Evolutionary conservation across 345 rosid species (phyloP).

Genomic region (Heritiera littoralis): DNA sequence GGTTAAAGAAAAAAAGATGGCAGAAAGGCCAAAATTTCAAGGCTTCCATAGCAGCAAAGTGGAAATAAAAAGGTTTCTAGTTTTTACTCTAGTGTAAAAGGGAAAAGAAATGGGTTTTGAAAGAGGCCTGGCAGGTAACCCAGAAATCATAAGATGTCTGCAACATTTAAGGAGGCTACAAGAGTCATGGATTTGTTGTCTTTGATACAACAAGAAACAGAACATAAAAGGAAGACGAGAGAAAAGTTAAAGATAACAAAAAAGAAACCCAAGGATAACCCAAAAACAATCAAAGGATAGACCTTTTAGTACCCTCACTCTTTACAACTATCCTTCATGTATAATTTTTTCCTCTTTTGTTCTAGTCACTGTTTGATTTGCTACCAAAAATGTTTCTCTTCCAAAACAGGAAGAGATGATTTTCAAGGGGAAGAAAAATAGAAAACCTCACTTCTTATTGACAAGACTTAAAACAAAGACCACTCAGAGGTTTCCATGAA

Average conservation of each 20-base stretch:
- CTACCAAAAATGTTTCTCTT: slow-evolving; percentile 13
- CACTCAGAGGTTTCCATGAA: slow-evolving; percentile 28
- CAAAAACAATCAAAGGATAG: slow-evolving; percentile 5
- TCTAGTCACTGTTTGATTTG: slow-evolving; percentile 23
- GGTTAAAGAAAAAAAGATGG: background rate
- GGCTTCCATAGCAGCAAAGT: background rate
- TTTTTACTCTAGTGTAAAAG: slow-evolving; percentile 1
- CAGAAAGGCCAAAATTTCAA: slow-evolving; percentile 10
- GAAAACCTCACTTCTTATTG: slow-evolving; percentile 24
- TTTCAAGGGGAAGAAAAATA: slow-evolving; percentile 6
- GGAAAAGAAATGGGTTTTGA: background rate
- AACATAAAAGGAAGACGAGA: background rate
- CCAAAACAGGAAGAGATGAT: slow-evolving; percentile 27
- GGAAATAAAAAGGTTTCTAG: background rate
- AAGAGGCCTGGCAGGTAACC: slow-evolving; percentile 19
- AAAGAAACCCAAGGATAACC: slow-evolving; percentile 1
- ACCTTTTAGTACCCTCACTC: background rate
- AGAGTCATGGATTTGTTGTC: slow-evolving; percentile 26
- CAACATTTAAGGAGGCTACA: slow-evolving; percentile 31
- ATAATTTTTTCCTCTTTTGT: slow-evolving; percentile 22
- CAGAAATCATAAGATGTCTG: slow-evolving; percentile 22
- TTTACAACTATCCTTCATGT: background rate
- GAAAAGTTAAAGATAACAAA: background rate
- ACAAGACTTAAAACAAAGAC: slow-evolving; percentile 39
- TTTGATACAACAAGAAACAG: slow-evolving; percentile 18